Percentiles rank a stretch among this genome's conserved stretches.
phyloP scores from a whole-genome alignment of 768 basidiomycete species.

The Lactifluus subvellereus region DNA sequence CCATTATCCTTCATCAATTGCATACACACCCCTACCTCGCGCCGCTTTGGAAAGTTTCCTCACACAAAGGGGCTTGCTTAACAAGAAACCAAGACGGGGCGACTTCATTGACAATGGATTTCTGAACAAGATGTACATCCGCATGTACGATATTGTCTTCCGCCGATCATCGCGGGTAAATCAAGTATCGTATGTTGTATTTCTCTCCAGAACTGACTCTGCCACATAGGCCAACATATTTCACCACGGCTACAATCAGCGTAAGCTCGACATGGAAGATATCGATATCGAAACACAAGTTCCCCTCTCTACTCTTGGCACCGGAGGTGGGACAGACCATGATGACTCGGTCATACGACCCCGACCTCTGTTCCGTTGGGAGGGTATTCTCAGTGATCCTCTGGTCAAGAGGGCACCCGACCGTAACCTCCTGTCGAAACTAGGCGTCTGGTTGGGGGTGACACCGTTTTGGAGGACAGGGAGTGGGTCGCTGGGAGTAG shows the following conservation, averaged over 20 bases:
- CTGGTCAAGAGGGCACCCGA: slow-evolving; percentile 29
- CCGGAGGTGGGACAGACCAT: slow-evolving; percentile 67
- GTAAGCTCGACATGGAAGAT: slow-evolving; percentile 56
- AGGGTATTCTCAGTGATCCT: slow-evolving; percentile 57
- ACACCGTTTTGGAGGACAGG: slow-evolving; percentile 57
- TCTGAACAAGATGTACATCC: slow-evolving; percentile 65
- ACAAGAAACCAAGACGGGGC: slow-evolving; percentile 37
- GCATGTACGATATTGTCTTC: slow-evolving; percentile 64
- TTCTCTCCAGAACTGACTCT: slow-evolving; percentile 7
- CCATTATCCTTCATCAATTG: slow-evolving; percentile 63
- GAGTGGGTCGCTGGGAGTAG: slow-evolving; percentile 47
- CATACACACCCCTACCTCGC: slow-evolving; percentile 63
- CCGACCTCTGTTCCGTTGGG: slow-evolving; percentile 64
- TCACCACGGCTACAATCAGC: slow-evolving; percentile 49
- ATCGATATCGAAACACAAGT: slow-evolving; percentile 49
- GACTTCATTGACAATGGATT: slow-evolving; percentile 59
- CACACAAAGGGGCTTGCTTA: slow-evolving; percentile 51
- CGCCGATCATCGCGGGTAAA: slow-evolving; percentile 46
- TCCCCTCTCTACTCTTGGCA: slow-evolving; percentile 52
- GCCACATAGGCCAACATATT: slow-evolving; percentile 50
- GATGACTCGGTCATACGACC: slow-evolving; percentile 55
- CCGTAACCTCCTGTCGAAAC: slow-evolving; percentile 35
- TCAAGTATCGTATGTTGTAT: not conserved
- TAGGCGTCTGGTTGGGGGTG: slow-evolving; percentile 64
- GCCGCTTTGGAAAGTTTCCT: slow-evolving; percentile 60